Evolutionary conservation across 208 protist species (phyloP), one percentile per base, ranked within the genome.

Genomic region (Wallacemonas sp.): DNA sequence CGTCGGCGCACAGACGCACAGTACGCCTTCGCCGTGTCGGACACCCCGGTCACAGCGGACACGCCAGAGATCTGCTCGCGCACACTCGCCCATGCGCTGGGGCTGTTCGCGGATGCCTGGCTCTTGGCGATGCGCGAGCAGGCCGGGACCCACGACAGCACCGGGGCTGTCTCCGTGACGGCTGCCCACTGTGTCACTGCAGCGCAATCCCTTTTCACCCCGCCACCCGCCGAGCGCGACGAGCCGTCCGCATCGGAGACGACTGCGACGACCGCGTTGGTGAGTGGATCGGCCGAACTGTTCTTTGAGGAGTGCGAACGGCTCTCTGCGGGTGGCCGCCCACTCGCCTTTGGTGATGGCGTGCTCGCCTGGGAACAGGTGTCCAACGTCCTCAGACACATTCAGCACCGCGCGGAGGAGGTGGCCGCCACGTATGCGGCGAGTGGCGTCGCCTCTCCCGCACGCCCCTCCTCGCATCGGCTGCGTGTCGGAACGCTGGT

Each of bases 261-360:
- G n/a, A n/a, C n/a, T n/a, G n/a, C n/a, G n/a, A n/a, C n/a, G 36
- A 19, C 24, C n/a, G 57, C 63, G 32, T 57, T 63, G 13, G 33
- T 64, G 30, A 38, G 13, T 6, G 50, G 66, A 6, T 21, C 70
- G 17, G 69, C 61, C n/a, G 65, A 55, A 30, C 24, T 66, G 22
- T 50, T 68, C 17, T 76, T 76, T 34, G 58, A n/a, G 22, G 75
- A 76, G 46, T 75, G 64, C 59, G 70, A 65, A 32, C 39, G 59
- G 4, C 55, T 66, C 13, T 59, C 59, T 0, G 62, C 38, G 19
- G 59, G 66, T 17, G 81, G 76, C 22, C 63, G 54, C 1, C 73
- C 80, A 5, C 73, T 74, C 27, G 63, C 55, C 34, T 79, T 82
- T 41, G 54, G 42, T 29, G 13, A 36, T 13, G 68, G 76, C 5